Evolutionary conservation across 352 stramenopile genomes (phyloP).

Genomic region (Globisporangium splendens): DNA sequence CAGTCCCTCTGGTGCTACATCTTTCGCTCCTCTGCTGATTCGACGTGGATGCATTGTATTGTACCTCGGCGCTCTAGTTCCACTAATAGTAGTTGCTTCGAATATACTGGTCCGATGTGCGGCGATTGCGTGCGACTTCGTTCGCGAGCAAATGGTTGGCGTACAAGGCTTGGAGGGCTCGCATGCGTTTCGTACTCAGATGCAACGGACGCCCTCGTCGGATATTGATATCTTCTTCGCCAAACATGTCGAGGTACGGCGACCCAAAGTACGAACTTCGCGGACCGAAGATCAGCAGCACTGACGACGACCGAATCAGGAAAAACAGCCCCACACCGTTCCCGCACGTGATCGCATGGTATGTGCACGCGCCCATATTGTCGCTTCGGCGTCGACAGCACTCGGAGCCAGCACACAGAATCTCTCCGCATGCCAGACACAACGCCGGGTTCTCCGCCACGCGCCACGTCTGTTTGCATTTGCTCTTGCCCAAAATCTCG

Average conservation of each 20-base stretch:
- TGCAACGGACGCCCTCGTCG: slow-evolving; percentile 71
- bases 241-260: slow-evolving; percentile 87
- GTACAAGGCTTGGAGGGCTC: slow-evolving; percentile 64
- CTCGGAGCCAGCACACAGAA: slow-evolving; percentile 79
- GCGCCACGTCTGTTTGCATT: slow-evolving; percentile 70
- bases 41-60: slow-evolving; percentile 8
- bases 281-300: slow-evolving; percentile 69
- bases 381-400: slow-evolving; percentile 69
- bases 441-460: slow-evolving; percentile 78
- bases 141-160: slow-evolving; percentile 79
- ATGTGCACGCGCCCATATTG: slow-evolving; percentile 69
- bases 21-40: slow-evolving; percentile 2
- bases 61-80: no score
- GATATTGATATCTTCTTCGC: slow-evolving; percentile 85
- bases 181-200: slow-evolving; percentile 72
- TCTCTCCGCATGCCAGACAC: slow-evolving; percentile 70
- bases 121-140: slow-evolving; percentile 76
- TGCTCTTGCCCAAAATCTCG: slow-evolving; percentile 62
- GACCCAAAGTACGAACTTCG: slow-evolving; percentile 83
- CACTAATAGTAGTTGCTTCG: slow-evolving; percentile 81
- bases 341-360: slow-evolving; percentile 71
- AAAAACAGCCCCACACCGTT: slow-evolving; percentile 77
- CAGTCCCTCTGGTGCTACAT: no score
- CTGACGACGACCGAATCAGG: slow-evolving; percentile 74
- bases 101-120: slow-evolving; percentile 86